Evolutionary conservation across 805 yeast genomes (phyloP).

Genomic region (Candida maesae): DNA sequence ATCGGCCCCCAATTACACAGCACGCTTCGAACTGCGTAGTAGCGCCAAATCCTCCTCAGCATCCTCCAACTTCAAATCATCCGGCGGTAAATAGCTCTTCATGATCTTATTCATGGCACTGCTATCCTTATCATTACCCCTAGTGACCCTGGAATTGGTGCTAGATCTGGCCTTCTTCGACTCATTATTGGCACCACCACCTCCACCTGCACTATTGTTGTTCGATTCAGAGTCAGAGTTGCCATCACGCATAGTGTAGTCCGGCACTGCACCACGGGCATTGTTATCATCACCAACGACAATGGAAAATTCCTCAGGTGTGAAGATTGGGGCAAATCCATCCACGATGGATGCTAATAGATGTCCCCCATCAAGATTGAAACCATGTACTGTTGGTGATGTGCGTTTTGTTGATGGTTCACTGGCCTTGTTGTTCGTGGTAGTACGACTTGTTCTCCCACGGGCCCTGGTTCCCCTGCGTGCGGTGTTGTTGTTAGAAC

Average conservation of each 20-base stretch:
- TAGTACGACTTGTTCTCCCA: too few relatives aligned
- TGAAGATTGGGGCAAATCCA: conserved; percentile 30
- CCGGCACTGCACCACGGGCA: not conserved
- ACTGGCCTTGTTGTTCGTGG: too few relatives aligned
- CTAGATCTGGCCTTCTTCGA: conserved; percentile 3
- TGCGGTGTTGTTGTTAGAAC: not conserved
- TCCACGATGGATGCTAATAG: conserved; percentile 23
- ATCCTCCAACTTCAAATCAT: conserved; percentile 25
- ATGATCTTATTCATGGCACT: conserved; percentile 23
- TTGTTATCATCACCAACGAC: conserved; percentile 6
- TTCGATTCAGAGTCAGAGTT: conserved; percentile 9
- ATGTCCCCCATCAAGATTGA: not conserved
- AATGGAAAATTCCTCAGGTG: conserved; percentile 30
- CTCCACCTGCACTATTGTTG: not conserved
- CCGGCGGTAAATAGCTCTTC: conserved; percentile 29
- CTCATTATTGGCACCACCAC: conserved; percentile 8
- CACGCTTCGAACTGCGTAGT: conserved; percentile 9
- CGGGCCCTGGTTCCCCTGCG: conserved; percentile 1
- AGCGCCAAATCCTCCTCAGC: conserved; percentile 28
- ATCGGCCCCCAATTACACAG: too few relatives aligned
- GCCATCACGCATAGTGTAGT: conserved; percentile 2
- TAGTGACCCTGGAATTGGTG: conserved; percentile 6
- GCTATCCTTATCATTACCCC: conserved; percentile 8
- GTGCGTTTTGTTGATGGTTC: too few relatives aligned
- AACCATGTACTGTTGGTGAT: too few relatives aligned